A percentile compares a stretch with the other conserved stretches of the same genome.
Conservation (phyloP, 768 basidiomycete species). For the Austroboletus eburneus region DNA sequence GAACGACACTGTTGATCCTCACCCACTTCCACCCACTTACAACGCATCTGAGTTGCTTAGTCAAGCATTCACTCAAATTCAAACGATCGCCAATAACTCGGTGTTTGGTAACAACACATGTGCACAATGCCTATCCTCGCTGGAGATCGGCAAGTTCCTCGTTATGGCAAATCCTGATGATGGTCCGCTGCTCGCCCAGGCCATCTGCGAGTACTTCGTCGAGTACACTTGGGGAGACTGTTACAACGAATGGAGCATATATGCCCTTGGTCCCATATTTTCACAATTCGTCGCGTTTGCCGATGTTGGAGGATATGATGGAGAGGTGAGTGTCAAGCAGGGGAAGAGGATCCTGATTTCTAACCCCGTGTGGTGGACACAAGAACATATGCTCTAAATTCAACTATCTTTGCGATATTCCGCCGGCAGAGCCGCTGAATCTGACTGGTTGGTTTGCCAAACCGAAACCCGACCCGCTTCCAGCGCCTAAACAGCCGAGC, state of each 20-base stretch:
- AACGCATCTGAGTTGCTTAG: slow-evolving; percentile 31
- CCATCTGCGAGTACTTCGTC: slow-evolving; percentile 41
- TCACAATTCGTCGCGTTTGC: slow-evolving; percentile 44
- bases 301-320: slow-evolving; percentile 43
- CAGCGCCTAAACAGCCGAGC: slow-evolving; percentile 36
- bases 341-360: not conserved
- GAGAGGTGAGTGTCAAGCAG: slow-evolving; percentile 33
- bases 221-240: slow-evolving; percentile 33
- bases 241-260: slow-evolving; percentile 29
- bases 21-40: slow-evolving; percentile 36
- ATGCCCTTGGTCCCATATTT: slow-evolving; percentile 37
- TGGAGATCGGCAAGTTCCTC: slow-evolving; percentile 40
- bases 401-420: slow-evolving; percentile 32
- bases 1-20: slow-evolving; percentile 43
- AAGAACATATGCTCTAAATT: slow-evolving; percentile 35
- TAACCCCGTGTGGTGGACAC: not conserved
- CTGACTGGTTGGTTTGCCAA: slow-evolving; percentile 44
- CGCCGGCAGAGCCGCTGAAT: slow-evolving; percentile 38
- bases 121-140: slow-evolving; percentile 34
- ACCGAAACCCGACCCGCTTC: slow-evolving; percentile 44
- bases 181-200: slow-evolving; percentile 37
- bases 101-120: slow-evolving; percentile 35
- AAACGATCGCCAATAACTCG: slow-evolving; percentile 34
- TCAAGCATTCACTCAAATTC: slow-evolving; percentile 35
- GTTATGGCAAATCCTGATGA: slow-evolving; percentile 38